phyloP scores from a whole-genome alignment of 1,139 yeast species.

The Scheffersomyces quercinus region DNA sequence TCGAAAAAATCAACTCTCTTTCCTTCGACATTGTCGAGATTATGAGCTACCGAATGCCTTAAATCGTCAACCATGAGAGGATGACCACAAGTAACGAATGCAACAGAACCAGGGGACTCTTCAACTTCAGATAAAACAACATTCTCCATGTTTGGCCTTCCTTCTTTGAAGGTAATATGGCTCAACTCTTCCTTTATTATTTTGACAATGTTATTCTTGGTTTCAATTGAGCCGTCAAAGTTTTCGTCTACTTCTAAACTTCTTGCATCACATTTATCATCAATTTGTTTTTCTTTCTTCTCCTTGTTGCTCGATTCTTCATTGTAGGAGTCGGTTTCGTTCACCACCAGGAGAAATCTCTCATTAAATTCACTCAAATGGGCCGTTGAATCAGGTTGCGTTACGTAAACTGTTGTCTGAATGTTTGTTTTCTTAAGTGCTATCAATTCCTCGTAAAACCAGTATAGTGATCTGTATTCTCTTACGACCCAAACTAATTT shows the following conservation, averaged over 20 bases:
- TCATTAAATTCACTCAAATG: constrained; percentile 12
- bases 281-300: too few relatives aligned
- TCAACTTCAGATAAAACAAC: constrained; percentile 25
- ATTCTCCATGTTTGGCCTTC: constrained; percentile 30
- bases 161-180: constrained; percentile 24
- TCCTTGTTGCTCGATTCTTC: too few relatives aligned
- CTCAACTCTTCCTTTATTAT: constrained; percentile 20
- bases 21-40: constrained; percentile 20
- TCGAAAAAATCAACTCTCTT: constrained; percentile 29
- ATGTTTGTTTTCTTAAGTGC: constrained; percentile 24
- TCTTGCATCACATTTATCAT: neutral
- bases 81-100: constrained; percentile 32
- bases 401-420: constrained; percentile 32
- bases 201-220: constrained; percentile 7
- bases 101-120: constrained; percentile 18
- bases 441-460: constrained; percentile 37
- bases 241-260: neutral
- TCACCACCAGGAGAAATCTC: neutral
- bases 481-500: constrained; percentile 40
- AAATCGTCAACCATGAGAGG: constrained; percentile 33
- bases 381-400: constrained; percentile 23
- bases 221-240: neutral
- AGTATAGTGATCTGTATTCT: constrained; percentile 30
- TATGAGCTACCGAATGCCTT: constrained; percentile 31
- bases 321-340: too few relatives aligned